Evolutionary conservation across 75 land plant species (phyloP), one percentile per base, ranked within the genome.

Genomic region (Sequoiadendron giganteum): DNA sequence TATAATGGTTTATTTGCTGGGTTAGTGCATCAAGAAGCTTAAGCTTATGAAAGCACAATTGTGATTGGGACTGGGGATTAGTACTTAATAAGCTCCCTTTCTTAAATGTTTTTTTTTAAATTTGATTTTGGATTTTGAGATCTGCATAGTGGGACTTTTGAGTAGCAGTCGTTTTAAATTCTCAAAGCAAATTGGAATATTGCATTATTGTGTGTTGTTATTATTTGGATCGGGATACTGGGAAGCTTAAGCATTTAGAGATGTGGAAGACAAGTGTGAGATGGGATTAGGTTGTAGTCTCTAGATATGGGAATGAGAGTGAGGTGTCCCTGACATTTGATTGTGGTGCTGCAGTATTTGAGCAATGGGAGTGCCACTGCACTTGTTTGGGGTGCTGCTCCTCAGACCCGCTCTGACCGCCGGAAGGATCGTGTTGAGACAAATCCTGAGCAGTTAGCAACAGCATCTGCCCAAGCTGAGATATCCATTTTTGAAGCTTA

Each of bases 361-460:
- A 87, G 83, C 61, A 87, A 92, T 88, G 98, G 98, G n/a, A 86
- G 40, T 84, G 90, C 77, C 10, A 93, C 91, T 54, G 99, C 99
- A 28, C 88, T 93, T 42, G 96, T 98, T 21, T 98, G 99, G 99
- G 97, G 96, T 49, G 99, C 99, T 48, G 92, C 95, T 2, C 99
- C 99, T 36, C 99, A 98, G 78, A 91, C 96, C 48, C 93, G 99
- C 3, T 95, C 94, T 82, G 99, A 98, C 87, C 93, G 99, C 34
- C 93, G 95, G 38, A 98, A 98, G 88, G 99, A 98, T 77, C 92
- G 99, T 42, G 99, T 98, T 13, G 99, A 98, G 91, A 98, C 99
- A 30, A 96, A 96, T 91, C 99, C 99, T 38, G 99, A 98, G 86
- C 96, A 94, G 84, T 89, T 98, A 87, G 97, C 99, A 55, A 98